Evolutionary conservation across 805 yeast species (phyloP), one percentile per base, ranked within the genome.

Genomic region (Candida parachauliodes): DNA sequence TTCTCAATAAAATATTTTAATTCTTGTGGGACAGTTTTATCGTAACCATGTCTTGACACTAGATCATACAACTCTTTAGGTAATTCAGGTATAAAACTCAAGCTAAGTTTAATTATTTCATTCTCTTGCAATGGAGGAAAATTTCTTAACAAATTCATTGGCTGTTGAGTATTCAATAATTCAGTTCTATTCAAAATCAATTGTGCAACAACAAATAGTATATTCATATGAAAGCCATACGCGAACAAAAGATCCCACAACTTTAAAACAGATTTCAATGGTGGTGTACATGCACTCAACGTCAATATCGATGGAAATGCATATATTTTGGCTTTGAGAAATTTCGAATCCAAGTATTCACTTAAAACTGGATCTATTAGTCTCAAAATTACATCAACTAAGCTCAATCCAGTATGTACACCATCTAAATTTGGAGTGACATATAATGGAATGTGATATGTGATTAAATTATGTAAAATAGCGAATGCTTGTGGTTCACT

Each of bases 241-340:
- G 96, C 95, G 59, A 88, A 83, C 49, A 88, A 61, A 47, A 88
- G 84, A 56, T 88, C 97, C 97, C 97, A 88, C 12, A 88, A 67
- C 41, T 79, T 75, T 26, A 88, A 60, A 1, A 85, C 84, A 45
- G 88, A 87, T 22, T 67, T 62, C 31, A 89, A 64, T 0, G 96
- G 89, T 8, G 94, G 95, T 5, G 94, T 87, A 50, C 95, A 86
- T 2, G 96, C 91, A 39, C 89, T 79, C 32, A 89, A 63, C 0
- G 97, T 88, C 45, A 89, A 61, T 1, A 88, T 84, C 0, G 89
- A 79, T 3, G 88, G 85, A 46, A 88, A 80, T 0, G 94, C 96
- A 55, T 88, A 88, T 18, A 88, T 78, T 51, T 88, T 88, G 0
- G 96, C 89, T 19, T 84, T 81, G 37, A 88, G 64, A 50, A 83